Evolutionary conservation across 331 rosid species (phyloP).

Genomic region (Quercus phellos): DNA sequence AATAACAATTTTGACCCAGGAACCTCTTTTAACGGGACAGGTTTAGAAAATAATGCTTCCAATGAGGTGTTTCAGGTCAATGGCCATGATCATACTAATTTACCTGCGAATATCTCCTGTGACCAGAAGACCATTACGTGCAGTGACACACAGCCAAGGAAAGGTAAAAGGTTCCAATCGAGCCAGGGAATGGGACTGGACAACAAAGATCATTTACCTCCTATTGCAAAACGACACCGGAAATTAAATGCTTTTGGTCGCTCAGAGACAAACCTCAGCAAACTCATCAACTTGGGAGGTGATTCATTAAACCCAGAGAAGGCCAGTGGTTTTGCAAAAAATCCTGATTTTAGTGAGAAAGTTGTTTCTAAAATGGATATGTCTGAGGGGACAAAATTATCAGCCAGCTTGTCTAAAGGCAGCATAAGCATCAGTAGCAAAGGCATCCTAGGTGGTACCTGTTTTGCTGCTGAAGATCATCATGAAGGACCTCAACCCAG

Average conservation of each 20-base stretch:
- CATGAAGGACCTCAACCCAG: conserved; percentile 37
- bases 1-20: conserved; percentile 19
- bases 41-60: conserved; percentile 30
- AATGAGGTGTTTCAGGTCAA: conserved; percentile 31
- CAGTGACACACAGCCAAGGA: conserved; percentile 20
- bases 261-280: conserved; percentile 28
- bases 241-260: conserved; percentile 45
- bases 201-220: conserved; percentile 24
- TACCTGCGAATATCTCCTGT: conserved; percentile 22
- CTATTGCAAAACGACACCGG: conserved; percentile 40
- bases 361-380: conserved; percentile 25
- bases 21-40: conserved; percentile 24
- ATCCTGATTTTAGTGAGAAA: conserved; percentile 22
- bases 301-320: conserved; percentile 47
- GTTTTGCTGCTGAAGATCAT: conserved; percentile 32
- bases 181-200: conserved; percentile 27
- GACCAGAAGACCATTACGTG: conserved; percentile 21
- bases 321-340: conserved; percentile 22
- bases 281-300: conserved; percentile 26
- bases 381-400: conserved; percentile 27
- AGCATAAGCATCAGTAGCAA: conserved; percentile 31
- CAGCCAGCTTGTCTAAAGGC: conserved; percentile 32
- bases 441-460: conserved; percentile 24
- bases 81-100: conserved; percentile 15
- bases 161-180: conserved; percentile 29